phyloP scores from a whole-genome alignment of 257 asterid species.

The Ocimum tenuiflorum region DNA sequence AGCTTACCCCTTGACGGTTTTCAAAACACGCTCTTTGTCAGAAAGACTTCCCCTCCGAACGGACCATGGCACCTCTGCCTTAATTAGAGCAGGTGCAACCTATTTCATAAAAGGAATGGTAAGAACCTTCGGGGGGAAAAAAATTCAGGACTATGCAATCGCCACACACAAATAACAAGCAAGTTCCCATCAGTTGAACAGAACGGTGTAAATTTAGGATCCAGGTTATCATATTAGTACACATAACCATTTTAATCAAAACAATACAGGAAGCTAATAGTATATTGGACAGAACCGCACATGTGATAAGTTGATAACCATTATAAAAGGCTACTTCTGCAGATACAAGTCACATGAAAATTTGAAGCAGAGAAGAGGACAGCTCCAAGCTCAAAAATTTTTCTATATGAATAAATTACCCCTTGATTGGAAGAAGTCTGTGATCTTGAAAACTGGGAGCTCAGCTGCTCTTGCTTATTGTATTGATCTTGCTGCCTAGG shows the following conservation, averaged over 20 bases:
- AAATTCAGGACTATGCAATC: neutral
- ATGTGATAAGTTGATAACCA: neutral
- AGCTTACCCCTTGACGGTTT: conserved; percentile 84
- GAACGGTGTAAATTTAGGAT: neutral
- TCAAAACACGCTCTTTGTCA: conserved; percentile 76
- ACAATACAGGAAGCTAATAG: neutral
- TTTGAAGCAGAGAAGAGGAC: conserved; percentile 1
- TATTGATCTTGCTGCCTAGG: conserved; percentile 45
- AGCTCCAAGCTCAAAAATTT: neutral
- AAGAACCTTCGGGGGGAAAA: neutral
- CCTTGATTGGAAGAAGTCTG: conserved; percentile 56
- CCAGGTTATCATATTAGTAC: neutral
- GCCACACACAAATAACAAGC: neutral
- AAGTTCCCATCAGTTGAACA: neutral
- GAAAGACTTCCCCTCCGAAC: conserved; percentile 72
- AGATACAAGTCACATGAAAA: neutral
- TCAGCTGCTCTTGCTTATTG: conserved; percentile 41
- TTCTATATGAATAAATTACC: conserved; percentile 25
- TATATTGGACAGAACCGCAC: neutral
- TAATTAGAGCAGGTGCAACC: conserved; percentile 68
- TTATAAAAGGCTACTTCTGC: neutral
- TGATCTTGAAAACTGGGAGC: conserved; percentile 38
- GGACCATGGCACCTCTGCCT: conserved; percentile 98
- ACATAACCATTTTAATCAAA: neutral
- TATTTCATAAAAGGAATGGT: conserved; percentile 26